These are phyloP conservation scores for Trichothecium roseum DNA, from an alignment of 2,329 filamentous ascomycete genomes.

Conservation along the genomic window DNA sequence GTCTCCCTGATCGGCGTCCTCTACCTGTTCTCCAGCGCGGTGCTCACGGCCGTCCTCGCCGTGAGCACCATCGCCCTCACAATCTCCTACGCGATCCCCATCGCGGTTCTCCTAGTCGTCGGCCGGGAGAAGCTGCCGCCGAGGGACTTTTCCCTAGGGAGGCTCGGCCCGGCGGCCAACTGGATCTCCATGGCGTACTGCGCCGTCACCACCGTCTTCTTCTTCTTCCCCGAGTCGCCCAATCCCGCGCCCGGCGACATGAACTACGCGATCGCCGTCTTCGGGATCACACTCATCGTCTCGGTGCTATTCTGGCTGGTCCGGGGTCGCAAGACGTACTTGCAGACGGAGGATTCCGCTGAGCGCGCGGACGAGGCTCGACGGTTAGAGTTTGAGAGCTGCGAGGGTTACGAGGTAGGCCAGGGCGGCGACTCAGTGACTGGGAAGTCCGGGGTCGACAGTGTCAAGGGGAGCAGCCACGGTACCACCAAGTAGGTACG, in stretches of 20 bases:
- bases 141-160: constrained; percentile 33
- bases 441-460: too few relatives aligned
- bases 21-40: constrained; percentile 42
- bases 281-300: constrained; percentile 42
- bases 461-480: too few relatives aligned
- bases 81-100: constrained; percentile 38
- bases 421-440: too few relatives aligned
- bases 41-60: constrained; percentile 41
- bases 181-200: constrained; percentile 42
- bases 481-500: too few relatives aligned
- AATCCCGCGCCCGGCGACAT: constrained; percentile 36
- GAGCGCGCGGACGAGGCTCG: background rate
- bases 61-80: constrained; percentile 47
- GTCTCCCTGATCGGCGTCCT: constrained; percentile 38
- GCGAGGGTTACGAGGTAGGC: background rate
- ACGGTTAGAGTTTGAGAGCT: background rate
- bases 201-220: constrained; percentile 40
- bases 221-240: constrained; percentile 39
- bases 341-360: background rate
- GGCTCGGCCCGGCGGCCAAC: constrained; percentile 31
- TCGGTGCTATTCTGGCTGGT: constrained; percentile 39
- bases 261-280: constrained; percentile 48
- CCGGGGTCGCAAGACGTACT: constrained; percentile 28
- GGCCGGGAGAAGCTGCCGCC: constrained; percentile 42
- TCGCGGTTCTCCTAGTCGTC: constrained; percentile 32